phyloP scores from a whole-genome alignment of 2,329 filamentous ascomycete species.

The Paecilomyces formosus region DNA sequence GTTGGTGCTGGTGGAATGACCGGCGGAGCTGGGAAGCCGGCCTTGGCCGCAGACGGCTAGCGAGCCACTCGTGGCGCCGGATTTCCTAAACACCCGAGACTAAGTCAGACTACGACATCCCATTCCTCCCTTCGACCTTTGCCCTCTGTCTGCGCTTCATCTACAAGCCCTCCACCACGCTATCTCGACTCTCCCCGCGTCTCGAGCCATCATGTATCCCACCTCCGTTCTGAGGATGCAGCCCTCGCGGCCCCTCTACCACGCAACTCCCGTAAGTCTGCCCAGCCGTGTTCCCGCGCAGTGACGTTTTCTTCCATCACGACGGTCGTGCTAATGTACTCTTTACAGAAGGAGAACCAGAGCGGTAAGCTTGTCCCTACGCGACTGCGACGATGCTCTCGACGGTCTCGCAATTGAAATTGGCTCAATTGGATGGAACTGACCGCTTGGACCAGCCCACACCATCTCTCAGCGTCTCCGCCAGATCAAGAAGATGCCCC shows the following conservation, averaged over 20 bases:
- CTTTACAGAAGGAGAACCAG: conserved; percentile 54
- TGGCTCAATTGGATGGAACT: conserved; percentile 11
- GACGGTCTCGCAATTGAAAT: conserved; percentile 3
- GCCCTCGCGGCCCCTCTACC: conserved; percentile 37
- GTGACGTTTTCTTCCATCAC: conserved; percentile 6
- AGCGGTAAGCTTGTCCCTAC: conserved; percentile 43
- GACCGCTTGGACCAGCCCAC: conserved; percentile 58
- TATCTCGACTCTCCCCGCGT: conserved; percentile 6
- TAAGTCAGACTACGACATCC: conserved; percentile 10
- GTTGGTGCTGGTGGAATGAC: conserved; percentile 20
- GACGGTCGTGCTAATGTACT: conserved; percentile 31
- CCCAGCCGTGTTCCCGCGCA: background rate
- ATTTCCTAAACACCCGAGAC: conserved; percentile 28
- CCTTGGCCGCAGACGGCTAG: conserved; percentile 30
- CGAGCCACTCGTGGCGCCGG: conserved; percentile 27
- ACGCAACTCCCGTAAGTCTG: conserved; percentile 63
- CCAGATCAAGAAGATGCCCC: conserved; percentile 79
- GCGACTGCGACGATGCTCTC: background rate
- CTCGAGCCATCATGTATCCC: conserved; percentile 53
- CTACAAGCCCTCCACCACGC: conserved; percentile 4
- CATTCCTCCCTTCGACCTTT: conserved; percentile 7
- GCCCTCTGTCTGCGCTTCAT: conserved; percentile 9
- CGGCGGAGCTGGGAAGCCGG: conserved; percentile 29
- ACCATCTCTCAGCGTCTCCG: conserved; percentile 94
- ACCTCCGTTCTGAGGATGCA: conserved; percentile 60